These are phyloP conservation scores for Colletotrichum sp. DNA, from an alignment of 2,329 filamentous ascomycete species.

Conservation along the genomic window DNA sequence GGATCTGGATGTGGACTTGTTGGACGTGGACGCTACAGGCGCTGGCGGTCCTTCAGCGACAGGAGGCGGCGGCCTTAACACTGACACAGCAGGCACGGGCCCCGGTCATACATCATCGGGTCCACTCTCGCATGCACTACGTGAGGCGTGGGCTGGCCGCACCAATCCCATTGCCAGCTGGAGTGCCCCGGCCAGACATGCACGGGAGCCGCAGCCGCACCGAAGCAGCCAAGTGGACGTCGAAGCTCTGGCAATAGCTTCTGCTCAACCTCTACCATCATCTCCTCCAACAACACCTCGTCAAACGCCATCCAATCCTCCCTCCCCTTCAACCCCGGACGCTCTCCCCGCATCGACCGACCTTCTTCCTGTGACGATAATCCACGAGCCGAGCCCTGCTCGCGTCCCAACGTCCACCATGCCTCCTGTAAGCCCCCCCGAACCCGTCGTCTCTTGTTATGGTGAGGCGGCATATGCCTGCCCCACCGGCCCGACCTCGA, in stretches of 20 bases:
- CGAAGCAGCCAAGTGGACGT: slow-evolving; percentile 23
- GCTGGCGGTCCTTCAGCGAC: slow-evolving; percentile 28
- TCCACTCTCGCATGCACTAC: slow-evolving; percentile 15
- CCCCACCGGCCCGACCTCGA: slow-evolving; percentile 9
- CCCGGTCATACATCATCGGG: slow-evolving; percentile 19
- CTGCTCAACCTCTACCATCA: slow-evolving; percentile 44
- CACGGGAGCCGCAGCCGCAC: slow-evolving; percentile 18
- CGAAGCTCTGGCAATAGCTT: slow-evolving; percentile 39
- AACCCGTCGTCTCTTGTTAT: slow-evolving; percentile 11
- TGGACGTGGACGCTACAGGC: background rate
- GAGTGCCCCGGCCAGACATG: slow-evolving; percentile 9
- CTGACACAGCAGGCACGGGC: slow-evolving; percentile 22
- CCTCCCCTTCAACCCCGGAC: slow-evolving; percentile 30
- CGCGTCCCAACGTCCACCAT: slow-evolving; percentile 48
- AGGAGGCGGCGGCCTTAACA: slow-evolving; percentile 29
- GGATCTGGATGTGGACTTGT: background rate
- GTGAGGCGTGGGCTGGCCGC: background rate
- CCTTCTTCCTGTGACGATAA: slow-evolving; percentile 3
- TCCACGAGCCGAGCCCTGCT: slow-evolving; percentile 20
- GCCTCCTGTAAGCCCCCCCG: slow-evolving; percentile 56
- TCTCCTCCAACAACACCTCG: slow-evolving; percentile 44
- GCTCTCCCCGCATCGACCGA: slow-evolving; percentile 32
- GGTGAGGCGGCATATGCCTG: slow-evolving; percentile 14
- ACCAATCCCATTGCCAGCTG: slow-evolving; percentile 9
- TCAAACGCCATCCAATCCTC: slow-evolving; percentile 35